phyloP scores from a whole-genome alignment of 139 green algal species.

The Micractinium conductrix region DNA sequence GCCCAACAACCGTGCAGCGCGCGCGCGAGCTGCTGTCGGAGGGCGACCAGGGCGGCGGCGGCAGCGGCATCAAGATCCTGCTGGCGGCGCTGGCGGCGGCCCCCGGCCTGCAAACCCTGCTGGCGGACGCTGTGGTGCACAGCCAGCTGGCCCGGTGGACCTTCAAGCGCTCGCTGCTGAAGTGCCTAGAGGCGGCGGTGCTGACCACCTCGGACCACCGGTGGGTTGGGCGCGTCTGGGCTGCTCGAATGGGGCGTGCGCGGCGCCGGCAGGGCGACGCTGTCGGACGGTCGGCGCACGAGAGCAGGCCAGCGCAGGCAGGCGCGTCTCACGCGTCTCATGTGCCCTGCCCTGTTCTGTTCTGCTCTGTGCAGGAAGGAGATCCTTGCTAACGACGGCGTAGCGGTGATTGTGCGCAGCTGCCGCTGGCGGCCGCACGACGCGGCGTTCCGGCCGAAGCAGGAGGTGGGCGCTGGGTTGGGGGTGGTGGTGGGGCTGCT shows the following conservation, averaged over 20 bases:
- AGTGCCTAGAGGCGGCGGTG: conserved; percentile 29
- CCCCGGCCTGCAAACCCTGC: conserved; percentile 14
- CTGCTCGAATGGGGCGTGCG: too few species aligned
- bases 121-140: conserved; percentile 30
- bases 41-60: conserved; percentile 14
- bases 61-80: conserved; percentile 33
- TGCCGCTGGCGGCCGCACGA: conserved; percentile 24
- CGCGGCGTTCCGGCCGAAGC: conserved; percentile 13
- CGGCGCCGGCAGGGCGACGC: too few species aligned
- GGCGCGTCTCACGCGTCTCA: background rate
- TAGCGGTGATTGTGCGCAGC: conserved; percentile 34
- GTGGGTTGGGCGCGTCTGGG: background rate
- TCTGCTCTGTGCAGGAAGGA: background rate
- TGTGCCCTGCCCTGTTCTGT: background rate
- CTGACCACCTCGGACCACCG: conserved; percentile 24
- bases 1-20: conserved; percentile 21
- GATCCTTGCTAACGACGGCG: conserved; percentile 29
- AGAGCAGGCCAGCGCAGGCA: background rate
- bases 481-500: background rate
- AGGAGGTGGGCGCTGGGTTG: background rate
- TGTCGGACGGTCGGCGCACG: too few species aligned
- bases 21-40: conserved; percentile 24
- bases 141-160: conserved; percentile 35
- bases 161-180: conserved; percentile 36
- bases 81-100: conserved; percentile 22